Evolutionary conservation across 225 moss, liverwort and hornwort genomes (phyloP), one percentile per base, ranked within the genome.

Genomic region (Thuidium tamariscinum): DNA sequence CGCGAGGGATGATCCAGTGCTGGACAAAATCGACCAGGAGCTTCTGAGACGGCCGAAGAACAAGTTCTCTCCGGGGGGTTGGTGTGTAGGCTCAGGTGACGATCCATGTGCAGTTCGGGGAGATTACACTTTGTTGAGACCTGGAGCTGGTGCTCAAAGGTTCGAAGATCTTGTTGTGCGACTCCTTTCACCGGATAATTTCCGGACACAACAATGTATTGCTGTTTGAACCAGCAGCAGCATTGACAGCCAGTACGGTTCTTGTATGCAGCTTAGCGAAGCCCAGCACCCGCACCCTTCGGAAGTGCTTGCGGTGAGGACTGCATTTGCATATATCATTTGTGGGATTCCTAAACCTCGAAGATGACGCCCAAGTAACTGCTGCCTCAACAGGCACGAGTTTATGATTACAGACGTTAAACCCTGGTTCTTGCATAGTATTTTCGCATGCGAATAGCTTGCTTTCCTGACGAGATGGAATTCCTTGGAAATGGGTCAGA

Each of bases 101-200:
- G 93, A 97, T 44, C 97, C 94, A 0, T 97, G 97, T 86, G 77
- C 89, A 80, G 84, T 93, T 70, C 83, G 93, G 55, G 97, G 96
- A 59, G 96, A 97, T 55, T 84, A 88, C 48, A 86, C 91, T 75
- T 82, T 96, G n/a, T 69, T 97, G 59, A 95, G 91, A 84, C 96
- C 97, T 82, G 96, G 97, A 12, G 92, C 94, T 16, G 97, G 97
- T 56, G 94, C 96, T 11, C 93, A 92, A 86, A 92, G 96, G 85
- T 92, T 97, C 8, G 96, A 96, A 91, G 89, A 94, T 68, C 92
- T 97, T 34, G 89, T 97, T 75, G 94, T 97, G 85, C 93, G 89
- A 10, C 93, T 97, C 85, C 77, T 97, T 64, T 93, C 94, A 34
- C 95, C 97, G 17, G 83, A 88, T 39, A 92, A 77, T 74, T 97